A percentile compares a stretch with the other conserved stretches of the same genome.
Conservation (phyloP, 805 yeast genomes). For the Suhomyces xylopsoci region DNA sequence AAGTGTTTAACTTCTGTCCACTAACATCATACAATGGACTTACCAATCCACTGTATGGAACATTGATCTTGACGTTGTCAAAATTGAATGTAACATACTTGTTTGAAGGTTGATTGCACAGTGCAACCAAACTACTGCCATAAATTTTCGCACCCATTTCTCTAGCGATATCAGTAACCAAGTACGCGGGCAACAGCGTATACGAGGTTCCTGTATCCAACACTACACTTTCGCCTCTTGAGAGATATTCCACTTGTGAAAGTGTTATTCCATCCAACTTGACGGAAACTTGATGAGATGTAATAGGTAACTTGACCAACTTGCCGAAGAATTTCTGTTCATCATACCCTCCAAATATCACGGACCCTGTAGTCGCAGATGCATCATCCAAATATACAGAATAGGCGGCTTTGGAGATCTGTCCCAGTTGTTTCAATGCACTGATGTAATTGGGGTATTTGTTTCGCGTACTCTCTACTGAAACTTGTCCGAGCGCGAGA, state of each 20-base stretch:
- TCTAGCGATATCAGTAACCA: neutral
- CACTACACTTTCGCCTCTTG: slow-evolving; percentile 1
- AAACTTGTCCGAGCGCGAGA: neutral
- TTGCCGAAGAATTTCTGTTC: slow-evolving; percentile 13
- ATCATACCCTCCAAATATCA: slow-evolving; percentile 25
- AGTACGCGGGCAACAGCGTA: slow-evolving; percentile 3
- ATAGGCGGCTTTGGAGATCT: slow-evolving; percentile 9
- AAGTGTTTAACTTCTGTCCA: neutral
- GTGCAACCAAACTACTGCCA: neutral
- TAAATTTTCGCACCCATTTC: slow-evolving; percentile 1
- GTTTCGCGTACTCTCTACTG: neutral
- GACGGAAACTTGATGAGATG: neutral
- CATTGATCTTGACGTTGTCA: slow-evolving; percentile 2
- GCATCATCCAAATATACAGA: slow-evolving; percentile 15
- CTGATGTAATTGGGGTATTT: slow-evolving; percentile 11
- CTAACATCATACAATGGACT: neutral
- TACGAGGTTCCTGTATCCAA: slow-evolving; percentile 10
- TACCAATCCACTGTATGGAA: slow-evolving; percentile 7
- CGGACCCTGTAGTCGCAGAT: slow-evolving; percentile 8
- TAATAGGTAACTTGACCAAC: slow-evolving; percentile 4
- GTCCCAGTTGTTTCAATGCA: slow-evolving; percentile 8
- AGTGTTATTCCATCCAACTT: neutral
- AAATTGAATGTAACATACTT: slow-evolving; percentile 5
- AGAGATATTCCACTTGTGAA: neutral
- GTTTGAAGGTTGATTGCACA: slow-evolving; percentile 7